Evolutionary conservation across 495 filamentous ascomycete species (phyloP).

Genomic region (Bathelium albidoporum): DNA sequence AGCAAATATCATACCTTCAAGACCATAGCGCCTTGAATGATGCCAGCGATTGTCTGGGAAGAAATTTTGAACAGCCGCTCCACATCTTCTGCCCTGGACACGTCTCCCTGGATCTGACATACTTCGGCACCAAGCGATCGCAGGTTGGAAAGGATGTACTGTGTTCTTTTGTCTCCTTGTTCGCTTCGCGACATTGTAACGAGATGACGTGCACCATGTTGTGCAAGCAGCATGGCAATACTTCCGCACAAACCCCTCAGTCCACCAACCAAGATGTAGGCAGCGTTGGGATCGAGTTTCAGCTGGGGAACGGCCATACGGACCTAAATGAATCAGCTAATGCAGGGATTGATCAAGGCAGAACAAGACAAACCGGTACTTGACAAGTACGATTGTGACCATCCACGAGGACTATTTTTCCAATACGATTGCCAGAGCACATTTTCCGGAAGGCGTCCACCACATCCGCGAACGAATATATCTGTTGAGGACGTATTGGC

Average conservation of each 20-base stretch:
- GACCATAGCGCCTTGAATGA: conserved; percentile 12
- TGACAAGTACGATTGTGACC: conserved; percentile 8
- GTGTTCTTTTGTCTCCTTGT: neutral
- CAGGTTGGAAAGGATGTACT: neutral
- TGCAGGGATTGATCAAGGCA: neutral
- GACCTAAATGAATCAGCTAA: neutral
- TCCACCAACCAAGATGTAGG: conserved; percentile 39
- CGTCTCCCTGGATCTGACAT: neutral
- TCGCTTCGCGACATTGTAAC: conserved; percentile 6
- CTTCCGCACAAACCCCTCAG: conserved; percentile 35
- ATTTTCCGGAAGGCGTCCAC: conserved; percentile 46
- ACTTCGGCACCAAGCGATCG: neutral
- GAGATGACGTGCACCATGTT: neutral
- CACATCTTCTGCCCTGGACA: neutral
- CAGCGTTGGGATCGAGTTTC: conserved; percentile 11
- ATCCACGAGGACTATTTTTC: conserved; percentile 48
- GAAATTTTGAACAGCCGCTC: neutral
- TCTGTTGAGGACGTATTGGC: neutral
- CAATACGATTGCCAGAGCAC: conserved; percentile 44
- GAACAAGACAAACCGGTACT: neutral
- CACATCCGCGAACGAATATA: conserved; percentile 26
- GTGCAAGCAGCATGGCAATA: neutral
- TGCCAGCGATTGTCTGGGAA: neutral
- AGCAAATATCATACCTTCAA: neutral
- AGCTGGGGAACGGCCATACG: neutral